Evolutionary conservation across 371 early-diverging fungal genomes (phyloP), one percentile per base, ranked within the genome.

Genomic region (Batrachochytrium dendrobatidis): DNA sequence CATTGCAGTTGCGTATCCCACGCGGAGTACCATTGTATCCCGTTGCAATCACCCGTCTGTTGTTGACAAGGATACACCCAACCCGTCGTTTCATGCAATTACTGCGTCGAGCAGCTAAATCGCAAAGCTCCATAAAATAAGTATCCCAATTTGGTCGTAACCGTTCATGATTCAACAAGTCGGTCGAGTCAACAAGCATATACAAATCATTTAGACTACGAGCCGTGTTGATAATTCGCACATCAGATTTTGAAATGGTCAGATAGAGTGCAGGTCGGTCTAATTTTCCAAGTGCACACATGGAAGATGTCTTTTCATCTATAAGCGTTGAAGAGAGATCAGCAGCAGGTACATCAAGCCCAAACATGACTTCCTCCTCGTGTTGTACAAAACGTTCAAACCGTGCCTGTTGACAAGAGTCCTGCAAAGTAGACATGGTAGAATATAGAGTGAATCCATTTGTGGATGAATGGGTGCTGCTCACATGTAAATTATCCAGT

Each of bases 11-110:
- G 32, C 70, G 66, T 26, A 96, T 66, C 3, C 90, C 89, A 34
- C 86, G 77, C 7, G 99, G 96, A 10, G 98, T 98, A 0, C 99
- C 99, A 62, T 99, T 99, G 73, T 99, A 98, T 3, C 99, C 99
- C 7, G 97, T 96, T 0, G 94, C 89, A 39, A 98, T 82, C 10
- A 99, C 89, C 28, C 93, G 78, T 24, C 80, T 80, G 57, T 95
- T 86, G 54, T 87, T 90, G 15, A 95, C 93, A 10, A 99, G 68
- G 20, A 99, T 89, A 66, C 94, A 94, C 0, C 99, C 99, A 8
- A 99, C 98, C 26, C 92, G 83, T 30, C 98, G 87, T 64, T 98
- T 99, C 98, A 98, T 97, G 74, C 77, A 77, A 53, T 75, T 76
- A 32, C 57, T 58, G 10, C 65, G 89, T 12, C 34, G 20, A 3